Evolutionary conservation across 2,329 filamentous ascomycete species (phyloP), one percentile per base, ranked within the genome.

Genomic region (Fusarium falciforme): DNA sequence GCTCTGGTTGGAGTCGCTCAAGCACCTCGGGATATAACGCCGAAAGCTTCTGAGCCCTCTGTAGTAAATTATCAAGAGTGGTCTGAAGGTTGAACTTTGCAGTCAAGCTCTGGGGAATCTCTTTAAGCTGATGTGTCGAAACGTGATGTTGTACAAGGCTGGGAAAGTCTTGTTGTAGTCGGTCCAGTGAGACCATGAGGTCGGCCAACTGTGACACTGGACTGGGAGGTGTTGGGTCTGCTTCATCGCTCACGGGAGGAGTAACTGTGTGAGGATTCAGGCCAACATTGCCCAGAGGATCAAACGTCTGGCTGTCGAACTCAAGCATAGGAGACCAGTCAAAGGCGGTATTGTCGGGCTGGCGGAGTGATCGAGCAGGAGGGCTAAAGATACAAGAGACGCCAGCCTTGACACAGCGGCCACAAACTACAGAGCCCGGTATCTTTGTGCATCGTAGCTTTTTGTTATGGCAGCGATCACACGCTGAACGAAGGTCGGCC

Each of bases 401-500:
- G 33, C 80, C 78, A 25, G 84, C 84, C 71, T 84, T 87, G 25
- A 79, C 70, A 69, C 85, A 87, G 33, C 85, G 82, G 10, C 79
- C 79, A 70, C 85, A 88, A 12, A 76, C 75, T 7, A 77, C 64
- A 31, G 80, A 80, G 0, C 82, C 82, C 0, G 79, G 67, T 31
- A 81, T 79, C 62, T 85, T 85, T 6, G 83, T 83, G 60, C 86
- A 88, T 76, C 82, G 81, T 14, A 87, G 79, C 75, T 87, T 87
- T 42, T 88, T 86, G 20, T 81, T 80, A 68, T 87, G 85, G 44
- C 86, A 87, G 44, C 86, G 79, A 75, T 85, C 84, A 68, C 84
- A 86, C 16, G 83, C 82, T 33, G 80, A 77, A 17, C 83, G 78
- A 20, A 79, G 78, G 16, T 79, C 75, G 54, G 75, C 38, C 70